A percentile compares a stretch with the other conserved stretches of the same genome.
Evolutionary conservation across 768 basidiomycete genomes (phyloP).

Genomic region (Fomitopsis pulvina): DNA sequence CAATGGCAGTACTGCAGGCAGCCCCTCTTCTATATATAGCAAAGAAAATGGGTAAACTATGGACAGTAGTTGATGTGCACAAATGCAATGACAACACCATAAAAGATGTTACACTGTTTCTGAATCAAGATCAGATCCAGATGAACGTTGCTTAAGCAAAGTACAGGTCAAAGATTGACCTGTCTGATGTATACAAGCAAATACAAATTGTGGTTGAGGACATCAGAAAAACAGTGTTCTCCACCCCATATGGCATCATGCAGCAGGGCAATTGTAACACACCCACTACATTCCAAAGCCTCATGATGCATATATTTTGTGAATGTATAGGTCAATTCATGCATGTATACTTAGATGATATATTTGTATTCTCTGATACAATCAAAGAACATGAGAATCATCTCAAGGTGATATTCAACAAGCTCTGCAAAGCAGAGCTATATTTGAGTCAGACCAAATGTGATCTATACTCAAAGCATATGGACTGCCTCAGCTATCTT

Average conservation of each 20-base stretch:
- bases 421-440: constrained; percentile 26
- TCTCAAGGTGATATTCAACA: constrained; percentile 26
- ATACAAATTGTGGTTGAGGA: constrained; percentile 18
- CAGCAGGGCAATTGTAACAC: constrained; percentile 29
- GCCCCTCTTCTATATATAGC: too few relatives aligned
- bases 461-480: constrained; percentile 25
- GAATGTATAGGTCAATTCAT: constrained; percentile 23
- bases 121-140: too few relatives aligned
- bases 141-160: constrained; percentile 8
- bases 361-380: constrained; percentile 27
- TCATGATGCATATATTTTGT: constrained; percentile 24
- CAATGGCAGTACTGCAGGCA: too few relatives aligned
- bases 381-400: constrained; percentile 25
- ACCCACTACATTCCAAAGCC: constrained; percentile 22
- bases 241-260: constrained; percentile 24
- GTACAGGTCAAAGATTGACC: constrained; percentile 18
- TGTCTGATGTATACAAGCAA: constrained; percentile 25
- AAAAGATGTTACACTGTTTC: too few relatives aligned
- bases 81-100: too few relatives aligned
- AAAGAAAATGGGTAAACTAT: too few relatives aligned
- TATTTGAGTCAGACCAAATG: constrained; percentile 32
- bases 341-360: constrained; percentile 29
- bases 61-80: too few relatives aligned
- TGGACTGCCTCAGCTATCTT: constrained; percentile 24
- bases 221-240: constrained; percentile 17